Evolutionary conservation across 1,139 yeast genomes (phyloP).

Genomic region (Candida tetrigidarum): DNA sequence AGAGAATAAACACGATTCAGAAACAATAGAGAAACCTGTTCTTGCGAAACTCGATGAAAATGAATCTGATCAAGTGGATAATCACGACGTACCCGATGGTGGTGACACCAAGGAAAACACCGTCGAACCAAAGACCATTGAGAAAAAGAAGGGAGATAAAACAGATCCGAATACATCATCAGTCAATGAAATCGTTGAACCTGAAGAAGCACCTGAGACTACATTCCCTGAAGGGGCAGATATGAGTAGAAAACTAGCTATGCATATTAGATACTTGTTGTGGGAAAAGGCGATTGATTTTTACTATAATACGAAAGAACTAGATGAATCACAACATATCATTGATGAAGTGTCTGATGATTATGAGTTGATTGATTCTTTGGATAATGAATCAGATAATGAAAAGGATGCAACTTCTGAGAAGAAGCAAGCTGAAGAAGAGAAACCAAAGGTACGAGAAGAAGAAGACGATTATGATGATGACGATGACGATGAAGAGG

Average conservation of each 20-base stretch:
- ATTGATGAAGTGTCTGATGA: conserved; percentile 43
- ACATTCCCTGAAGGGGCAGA: conserved; percentile 52
- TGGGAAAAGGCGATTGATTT: conserved; percentile 77
- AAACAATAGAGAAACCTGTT: conserved; percentile 12
- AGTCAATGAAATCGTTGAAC: conserved; percentile 14
- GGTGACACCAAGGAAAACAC: conserved; percentile 5
- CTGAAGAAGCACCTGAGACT: conserved; percentile 23
- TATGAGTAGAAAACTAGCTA: conserved; percentile 58
- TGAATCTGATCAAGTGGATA: conserved; percentile 13
- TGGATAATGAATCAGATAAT: conserved; percentile 28
- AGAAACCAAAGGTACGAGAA: conserved; percentile 27
- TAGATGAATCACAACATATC: conserved; percentile 28
- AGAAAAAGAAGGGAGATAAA: conserved; percentile 10
- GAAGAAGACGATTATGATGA: conserved; percentile 49
- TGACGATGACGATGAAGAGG: conserved; percentile 41
- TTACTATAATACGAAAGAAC: conserved; percentile 37
- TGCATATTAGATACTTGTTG: conserved; percentile 67
- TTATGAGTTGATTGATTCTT: conserved; percentile 39
- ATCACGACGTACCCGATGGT: conserved; percentile 16
- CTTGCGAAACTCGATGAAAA: conserved; percentile 8
- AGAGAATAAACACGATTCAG: not conserved
- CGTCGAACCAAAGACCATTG: conserved; percentile 9
- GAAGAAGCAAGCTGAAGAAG: conserved; percentile 20
- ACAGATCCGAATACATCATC: conserved; percentile 1
- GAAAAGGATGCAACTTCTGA: conserved; percentile 16